Conservation (phyloP, 2,329 filamentous ascomycete genomes). For the Ophiosphaerella korrae region DNA sequence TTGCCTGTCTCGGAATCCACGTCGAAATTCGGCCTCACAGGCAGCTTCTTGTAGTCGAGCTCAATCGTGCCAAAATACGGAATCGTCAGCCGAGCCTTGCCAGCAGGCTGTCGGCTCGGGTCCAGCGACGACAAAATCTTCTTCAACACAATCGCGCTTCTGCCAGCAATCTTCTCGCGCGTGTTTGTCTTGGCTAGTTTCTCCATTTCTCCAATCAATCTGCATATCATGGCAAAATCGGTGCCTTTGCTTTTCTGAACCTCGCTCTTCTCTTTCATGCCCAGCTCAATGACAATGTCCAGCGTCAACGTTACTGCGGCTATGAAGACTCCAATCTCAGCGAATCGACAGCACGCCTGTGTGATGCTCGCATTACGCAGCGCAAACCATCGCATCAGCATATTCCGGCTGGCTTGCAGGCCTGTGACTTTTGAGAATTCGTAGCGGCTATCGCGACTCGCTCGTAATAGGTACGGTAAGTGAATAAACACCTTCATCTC, state of each 20-base stretch:
- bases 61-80: conserved; percentile 45
- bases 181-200: conserved; percentile 37
- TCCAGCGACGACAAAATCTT: conserved; percentile 41
- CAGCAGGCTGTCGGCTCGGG: conserved; percentile 26
- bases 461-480: conserved; percentile 40
- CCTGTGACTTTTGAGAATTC: conserved; percentile 44
- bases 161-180: conserved; percentile 41
- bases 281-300: conserved; percentile 45
- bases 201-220: conserved; percentile 44
- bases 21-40: conserved; percentile 35
- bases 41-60: conserved; percentile 34
- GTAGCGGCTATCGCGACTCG: conserved; percentile 37
- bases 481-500: conserved; percentile 44
- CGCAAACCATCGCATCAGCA: conserved; percentile 46
- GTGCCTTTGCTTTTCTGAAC: conserved; percentile 41
- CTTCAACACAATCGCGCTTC: conserved; percentile 40
- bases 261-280: conserved; percentile 38
- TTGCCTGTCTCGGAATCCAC: conserved; percentile 35
- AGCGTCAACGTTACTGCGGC: conserved; percentile 42
- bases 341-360: conserved; percentile 41
- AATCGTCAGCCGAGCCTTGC: conserved; percentile 32
- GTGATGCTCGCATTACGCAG: conserved; percentile 42
- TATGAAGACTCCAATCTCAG: conserved; percentile 43
- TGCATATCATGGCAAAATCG: conserved; percentile 45
- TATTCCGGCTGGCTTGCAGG: conserved; percentile 41